phyloP scores from a whole-genome alignment of 257 asterid genomes.

The Solanum virginianum region DNA sequence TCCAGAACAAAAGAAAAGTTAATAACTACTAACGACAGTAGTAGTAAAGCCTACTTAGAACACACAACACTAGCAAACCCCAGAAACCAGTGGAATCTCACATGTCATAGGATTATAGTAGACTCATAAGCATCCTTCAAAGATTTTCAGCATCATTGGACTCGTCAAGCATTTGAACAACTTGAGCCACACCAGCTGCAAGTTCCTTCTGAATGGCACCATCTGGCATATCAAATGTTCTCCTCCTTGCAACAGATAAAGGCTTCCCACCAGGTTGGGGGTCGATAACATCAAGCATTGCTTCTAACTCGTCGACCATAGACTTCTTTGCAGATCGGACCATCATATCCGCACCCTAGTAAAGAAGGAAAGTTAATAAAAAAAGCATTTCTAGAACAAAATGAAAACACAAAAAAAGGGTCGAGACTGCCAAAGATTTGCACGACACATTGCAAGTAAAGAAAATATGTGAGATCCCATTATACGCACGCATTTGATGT shows the following conservation, averaged over 20 bases:
- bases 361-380: background rate
- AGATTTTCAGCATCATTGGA: conserved; percentile 30
- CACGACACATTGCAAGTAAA: background rate
- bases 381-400: background rate
- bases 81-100: background rate
- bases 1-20: background rate
- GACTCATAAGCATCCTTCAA: conserved; percentile 32
- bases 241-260: conserved; percentile 41
- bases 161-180: conserved; percentile 74
- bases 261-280: conserved; percentile 65
- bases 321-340: conserved; percentile 68
- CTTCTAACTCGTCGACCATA: conserved; percentile 84
- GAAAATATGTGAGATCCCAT: background rate
- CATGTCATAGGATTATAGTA: conserved; percentile 5
- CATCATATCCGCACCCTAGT: conserved; percentile 73
- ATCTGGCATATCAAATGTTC: conserved; percentile 92
- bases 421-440: background rate
- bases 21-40: background rate
- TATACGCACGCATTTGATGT: background rate
- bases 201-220: conserved; percentile 52
- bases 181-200: conserved; percentile 89
- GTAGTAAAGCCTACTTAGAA: background rate
- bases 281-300: conserved; percentile 90
- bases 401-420: background rate
- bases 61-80: background rate